Base-by-base conservation (phyloP, 2,329 filamentous ascomycete species). In the Fusarium denticulatum region DNA sequence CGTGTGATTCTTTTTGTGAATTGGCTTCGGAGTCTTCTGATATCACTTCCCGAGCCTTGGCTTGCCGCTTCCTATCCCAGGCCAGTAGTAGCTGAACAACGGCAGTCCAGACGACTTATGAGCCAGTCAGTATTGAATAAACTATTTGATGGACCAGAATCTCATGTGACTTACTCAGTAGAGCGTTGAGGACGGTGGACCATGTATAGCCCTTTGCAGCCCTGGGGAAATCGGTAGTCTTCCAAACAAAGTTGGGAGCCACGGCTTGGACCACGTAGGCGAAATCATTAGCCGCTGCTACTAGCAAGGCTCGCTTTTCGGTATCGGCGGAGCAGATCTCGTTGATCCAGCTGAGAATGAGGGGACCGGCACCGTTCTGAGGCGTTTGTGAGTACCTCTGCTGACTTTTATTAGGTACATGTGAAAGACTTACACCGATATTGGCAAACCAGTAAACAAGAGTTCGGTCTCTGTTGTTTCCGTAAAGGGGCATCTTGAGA, bases 271-370 rank as follows among this genome's bases (percentile, higher is more conserved):
- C 71, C 9, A 70, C 73, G 28, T 76, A 76, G 7, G 67, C 67
- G 1, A 70, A 43, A n/a, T 69, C 65, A 14, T 69, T 70, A 12
- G 59, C 65, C 2, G 67, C 43, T 7, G 52, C 66, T 14, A 76
- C 73, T 8, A 76, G 46, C 0, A 76, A 26, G 5, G 71, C 73
- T 45, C 71, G 66, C 12, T 76, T 76, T 49, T 76, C 74, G 3
- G 74, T 76, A 62, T 76, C 74, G 12, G 57, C 50, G 1, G 63
- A 62, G 30, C 73, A 74, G 3, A 76, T 74, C n/a, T 76, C 73
- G 26, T 76, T 76, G 18, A 76, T 74, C 73, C 73, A 76, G 20
- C 73, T 74, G 7, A 76, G 61, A 15, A 76, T 76, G 3, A 76
- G 71, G 28, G 71, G 74, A 6, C 74, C 73, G 4, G 73, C 74